Percentiles rank a stretch among this genome's conserved stretches.
phyloP scores from a whole-genome alignment of 768 basidiomycete species.

The Tulasnella sp. region DNA sequence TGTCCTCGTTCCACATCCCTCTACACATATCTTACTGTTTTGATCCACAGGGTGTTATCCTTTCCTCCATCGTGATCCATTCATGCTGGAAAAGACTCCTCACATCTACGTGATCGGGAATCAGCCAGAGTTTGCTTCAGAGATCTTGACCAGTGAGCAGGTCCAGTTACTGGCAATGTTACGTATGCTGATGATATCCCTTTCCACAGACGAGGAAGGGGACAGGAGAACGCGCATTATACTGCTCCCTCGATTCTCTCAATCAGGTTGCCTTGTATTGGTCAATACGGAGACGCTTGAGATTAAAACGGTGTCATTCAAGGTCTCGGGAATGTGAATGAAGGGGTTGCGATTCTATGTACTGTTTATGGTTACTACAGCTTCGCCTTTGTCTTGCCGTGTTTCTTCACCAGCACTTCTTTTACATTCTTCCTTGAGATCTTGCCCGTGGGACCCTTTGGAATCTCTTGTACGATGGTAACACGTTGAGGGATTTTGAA shows the following conservation, averaged over 20 bases:
- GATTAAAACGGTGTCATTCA: slow-evolving; percentile 34
- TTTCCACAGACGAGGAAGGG: slow-evolving; percentile 16
- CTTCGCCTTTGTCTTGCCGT: slow-evolving; percentile 2
- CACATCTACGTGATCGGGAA: slow-evolving; percentile 90
- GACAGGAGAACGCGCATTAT: slow-evolving; percentile 46
- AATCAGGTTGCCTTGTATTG: slow-evolving; percentile 67
- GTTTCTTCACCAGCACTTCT: slow-evolving; percentile 12
- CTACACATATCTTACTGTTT: background rate
- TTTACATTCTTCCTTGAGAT: slow-evolving; percentile 15
- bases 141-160: slow-evolving; percentile 41
- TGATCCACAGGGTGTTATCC: slow-evolving; percentile 71
- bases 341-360: background rate
- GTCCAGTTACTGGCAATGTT: background rate
- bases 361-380: slow-evolving; percentile 3
- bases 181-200: background rate
- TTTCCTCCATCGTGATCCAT: slow-evolving; percentile 78
- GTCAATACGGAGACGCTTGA: slow-evolving; percentile 70
- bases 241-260: slow-evolving; percentile 68
- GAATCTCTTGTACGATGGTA: slow-evolving; percentile 5
- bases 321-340: background rate
- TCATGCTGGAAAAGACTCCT: slow-evolving; percentile 75
- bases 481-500: slow-evolving; percentile 13
- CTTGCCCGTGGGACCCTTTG: slow-evolving; percentile 12
- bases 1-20: background rate
- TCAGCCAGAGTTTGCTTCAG: slow-evolving; percentile 73